A percentile compares a stretch with the other conserved stretches of the same genome.
Evolutionary conservation across 2,329 filamentous ascomycete species (phyloP).

Genomic region (Aspergillus oerlinghausenensis): DNA sequence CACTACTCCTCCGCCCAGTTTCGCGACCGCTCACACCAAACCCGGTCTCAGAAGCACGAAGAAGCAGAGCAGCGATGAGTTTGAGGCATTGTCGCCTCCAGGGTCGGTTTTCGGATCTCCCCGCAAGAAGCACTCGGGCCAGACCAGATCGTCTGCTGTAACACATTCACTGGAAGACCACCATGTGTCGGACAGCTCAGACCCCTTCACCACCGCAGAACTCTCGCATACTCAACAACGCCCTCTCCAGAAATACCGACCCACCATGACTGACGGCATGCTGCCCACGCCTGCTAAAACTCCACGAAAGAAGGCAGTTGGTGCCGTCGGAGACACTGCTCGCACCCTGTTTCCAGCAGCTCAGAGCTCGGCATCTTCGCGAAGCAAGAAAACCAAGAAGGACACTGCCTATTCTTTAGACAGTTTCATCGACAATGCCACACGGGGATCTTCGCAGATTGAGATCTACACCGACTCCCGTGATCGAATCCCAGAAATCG

Average conservation of each 20-base stretch:
- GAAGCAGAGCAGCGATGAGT: slow-evolving; percentile 19
- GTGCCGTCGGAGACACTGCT: slow-evolving; percentile 45
- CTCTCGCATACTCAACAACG: slow-evolving; percentile 16
- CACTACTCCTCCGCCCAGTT: slow-evolving; percentile 29
- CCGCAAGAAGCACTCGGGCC: slow-evolving; percentile 22
- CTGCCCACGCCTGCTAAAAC: slow-evolving; percentile 61
- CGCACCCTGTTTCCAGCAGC: slow-evolving; percentile 52
- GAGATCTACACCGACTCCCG: slow-evolving; percentile 61
- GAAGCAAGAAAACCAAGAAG: slow-evolving; percentile 44
- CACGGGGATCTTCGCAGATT: slow-evolving; percentile 39
- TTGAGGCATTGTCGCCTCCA: slow-evolving; percentile 26
- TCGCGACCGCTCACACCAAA: slow-evolving; percentile 17
- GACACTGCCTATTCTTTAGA: slow-evolving; percentile 43
- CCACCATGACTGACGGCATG: slow-evolving; percentile 41
- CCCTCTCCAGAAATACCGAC: slow-evolving; percentile 19
- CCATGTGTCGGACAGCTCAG: slow-evolving; percentile 14
- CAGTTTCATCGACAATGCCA: slow-evolving; percentile 35
- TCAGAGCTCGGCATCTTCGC: slow-evolving; percentile 42
- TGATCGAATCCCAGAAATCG: slow-evolving; percentile 54
- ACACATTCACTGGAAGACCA: slow-evolving; percentile 17
- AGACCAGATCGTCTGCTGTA: slow-evolving; percentile 6
- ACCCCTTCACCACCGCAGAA: slow-evolving; percentile 21
- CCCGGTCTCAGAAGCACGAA: slow-evolving; percentile 15
- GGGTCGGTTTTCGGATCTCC: slow-evolving; percentile 24
- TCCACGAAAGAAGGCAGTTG: slow-evolving; percentile 51